phyloP scores from a whole-genome alignment of 2,329 filamentous ascomycete species.

The Endothia cerciana region DNA sequence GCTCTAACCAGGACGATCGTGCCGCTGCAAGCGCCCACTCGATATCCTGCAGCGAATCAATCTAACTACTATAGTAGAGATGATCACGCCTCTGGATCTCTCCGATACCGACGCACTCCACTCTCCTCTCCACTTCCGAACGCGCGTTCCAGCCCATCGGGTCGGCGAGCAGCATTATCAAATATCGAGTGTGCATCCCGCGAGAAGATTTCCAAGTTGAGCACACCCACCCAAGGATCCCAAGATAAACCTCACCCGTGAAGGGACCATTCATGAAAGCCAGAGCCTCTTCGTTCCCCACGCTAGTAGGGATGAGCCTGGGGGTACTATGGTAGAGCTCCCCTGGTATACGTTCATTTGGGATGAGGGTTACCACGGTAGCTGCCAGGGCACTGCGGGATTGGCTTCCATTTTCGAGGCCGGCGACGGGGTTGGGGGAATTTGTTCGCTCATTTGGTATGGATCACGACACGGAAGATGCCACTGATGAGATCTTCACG shows the following conservation, averaged over 20 bases:
- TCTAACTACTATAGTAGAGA: neutral
- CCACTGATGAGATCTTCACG: neutral
- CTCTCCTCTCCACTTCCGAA: no score
- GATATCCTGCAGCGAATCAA: neutral
- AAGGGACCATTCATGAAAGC: neutral
- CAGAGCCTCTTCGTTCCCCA: neutral
- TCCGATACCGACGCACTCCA: neutral
- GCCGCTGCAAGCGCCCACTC: neutral
- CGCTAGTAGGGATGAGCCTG: constrained; percentile 10
- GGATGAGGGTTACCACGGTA: no score
- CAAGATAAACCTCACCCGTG: neutral
- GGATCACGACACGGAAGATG: neutral
- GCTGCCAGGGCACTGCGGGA: neutral
- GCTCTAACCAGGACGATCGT: neutral
- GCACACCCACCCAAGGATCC: neutral
- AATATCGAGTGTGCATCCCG: neutral
- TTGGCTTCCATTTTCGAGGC: neutral
- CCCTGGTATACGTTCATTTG: neutral
- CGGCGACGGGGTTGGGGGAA: neutral
- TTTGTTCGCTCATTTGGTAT: constrained; percentile 6
- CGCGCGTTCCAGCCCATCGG: no score
- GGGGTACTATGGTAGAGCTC: neutral
- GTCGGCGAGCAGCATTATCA: no score
- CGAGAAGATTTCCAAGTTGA: neutral
- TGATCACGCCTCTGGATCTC: neutral